Base-by-base conservation (phyloP, 345 rosid species). In the Sonneratia caseolaris region DNA sequence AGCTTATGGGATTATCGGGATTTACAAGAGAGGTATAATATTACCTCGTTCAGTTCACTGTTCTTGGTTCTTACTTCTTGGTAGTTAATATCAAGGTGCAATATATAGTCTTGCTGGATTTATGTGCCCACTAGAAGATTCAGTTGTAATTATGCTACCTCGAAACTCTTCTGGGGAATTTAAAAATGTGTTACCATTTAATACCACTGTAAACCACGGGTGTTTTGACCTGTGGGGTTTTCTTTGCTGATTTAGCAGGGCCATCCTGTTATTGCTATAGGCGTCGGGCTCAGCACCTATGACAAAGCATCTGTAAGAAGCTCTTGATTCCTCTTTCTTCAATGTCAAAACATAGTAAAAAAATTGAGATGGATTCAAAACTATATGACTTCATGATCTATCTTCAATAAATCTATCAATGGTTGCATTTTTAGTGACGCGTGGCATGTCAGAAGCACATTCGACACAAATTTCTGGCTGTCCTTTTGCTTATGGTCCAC, bases 221-320 rank as follows among this genome's bases (percentile, higher is more conserved):
- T 21, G n/a, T 57, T 57, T 22, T 57, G n/a, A 57, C 35, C 3
- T 69, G 24, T 69, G 72, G 64, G 45, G 45, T 14, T n/a, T 27
- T 4, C 68, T 8, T 18, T 5, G 19, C 70, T 72, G 68, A 68
- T 65, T 61, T 70, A 42, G 36, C 76, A 96, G 99, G 99, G 99
- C 70, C 93, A 82, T 80, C 99, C 99, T 70, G 92, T 96, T 73
- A 80, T 92, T 81, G 98, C 94, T 37, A 6, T 81, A 66, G 97
- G 99, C 66, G 90, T 82, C 80, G 99, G 98, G 79, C 89, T 84
- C 72, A 96, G 99, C 87, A 88, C 93, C 71, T 92, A 71, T 79
- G 98, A 96, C 81, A 90, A 86, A 82, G 98, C 99, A 78, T 91
- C 98, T 24, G 99, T 96, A 82, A 88, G 91, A 68, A 2, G 45